phyloP scores from a whole-genome alignment of 495 filamentous ascomycete species.

The Xylaria castorea region DNA sequence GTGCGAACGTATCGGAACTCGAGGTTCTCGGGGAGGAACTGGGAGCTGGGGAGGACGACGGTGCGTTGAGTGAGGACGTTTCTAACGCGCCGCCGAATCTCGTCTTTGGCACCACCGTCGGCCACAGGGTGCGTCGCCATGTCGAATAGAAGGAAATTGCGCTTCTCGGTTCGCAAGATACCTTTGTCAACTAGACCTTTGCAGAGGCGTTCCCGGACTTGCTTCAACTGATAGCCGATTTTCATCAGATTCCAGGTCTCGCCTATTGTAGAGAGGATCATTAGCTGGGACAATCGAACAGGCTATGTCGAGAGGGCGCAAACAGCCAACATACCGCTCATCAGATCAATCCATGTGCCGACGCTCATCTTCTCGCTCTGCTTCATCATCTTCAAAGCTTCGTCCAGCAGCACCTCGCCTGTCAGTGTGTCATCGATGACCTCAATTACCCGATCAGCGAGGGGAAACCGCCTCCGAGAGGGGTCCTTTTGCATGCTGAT shows the following conservation, averaged over 20 bases:
- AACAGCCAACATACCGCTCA: constrained; percentile 76
- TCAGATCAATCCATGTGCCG: constrained; percentile 95
- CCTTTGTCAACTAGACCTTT: constrained; percentile 99
- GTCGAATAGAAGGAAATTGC: constrained; percentile 98
- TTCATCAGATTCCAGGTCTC: constrained; percentile 99
- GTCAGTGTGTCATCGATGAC: constrained; percentile 97
- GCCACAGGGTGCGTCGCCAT: constrained; percentile 99
- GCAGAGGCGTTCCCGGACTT: constrained; percentile 94
- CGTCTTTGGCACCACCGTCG: constrained; percentile 95
- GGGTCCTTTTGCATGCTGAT: constrained; percentile 99
- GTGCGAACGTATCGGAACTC: constrained; percentile 93
- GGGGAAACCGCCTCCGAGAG: constrained; percentile 86
- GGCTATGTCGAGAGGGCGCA: constrained; percentile 6
- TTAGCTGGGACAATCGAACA: constrained; percentile 34
- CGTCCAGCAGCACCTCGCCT: constrained; percentile 95
- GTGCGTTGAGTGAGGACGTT: constrained; percentile 93
- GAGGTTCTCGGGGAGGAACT: constrained; percentile 90
- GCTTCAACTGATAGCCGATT: constrained; percentile 98
- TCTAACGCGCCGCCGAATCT: constrained; percentile 89
- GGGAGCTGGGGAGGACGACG: constrained; percentile 80
- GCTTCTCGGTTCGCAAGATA: constrained; percentile 97
- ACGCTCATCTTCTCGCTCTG: constrained; percentile 99
- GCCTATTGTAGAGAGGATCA: constrained; percentile 59
- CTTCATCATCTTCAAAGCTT: constrained; percentile 99
- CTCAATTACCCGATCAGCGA: constrained; percentile 92